These are phyloP conservation scores for Leptomonas pyrrhocoris DNA, from an alignment of 208 protist genomes.

Conservation along the genomic window DNA sequence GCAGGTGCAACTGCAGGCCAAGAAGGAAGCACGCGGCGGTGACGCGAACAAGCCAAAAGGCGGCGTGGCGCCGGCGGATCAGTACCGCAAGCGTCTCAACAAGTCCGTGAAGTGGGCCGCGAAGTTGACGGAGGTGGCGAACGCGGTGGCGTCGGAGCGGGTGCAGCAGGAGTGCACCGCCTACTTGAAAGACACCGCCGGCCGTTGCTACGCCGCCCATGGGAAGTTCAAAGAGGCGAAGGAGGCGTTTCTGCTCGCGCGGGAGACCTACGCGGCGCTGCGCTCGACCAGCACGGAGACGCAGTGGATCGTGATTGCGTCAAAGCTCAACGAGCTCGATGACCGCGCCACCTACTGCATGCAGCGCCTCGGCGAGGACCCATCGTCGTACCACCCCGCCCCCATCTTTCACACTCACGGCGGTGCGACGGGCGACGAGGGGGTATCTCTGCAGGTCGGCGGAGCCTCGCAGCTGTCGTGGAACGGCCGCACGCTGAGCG, in stretches of 20 bases:
- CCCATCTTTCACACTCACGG: neutral
- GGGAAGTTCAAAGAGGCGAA: constrained; percentile 63
- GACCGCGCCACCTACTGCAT: constrained; percentile 87
- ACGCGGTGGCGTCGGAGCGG: constrained; percentile 53
- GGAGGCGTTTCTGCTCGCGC: constrained; percentile 51
- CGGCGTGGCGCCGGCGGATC: constrained; percentile 56
- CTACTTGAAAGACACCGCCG: constrained; percentile 65
- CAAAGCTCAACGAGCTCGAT: constrained; percentile 82
- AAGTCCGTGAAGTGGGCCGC: constrained; percentile 84
- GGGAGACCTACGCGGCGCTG: constrained; percentile 53
- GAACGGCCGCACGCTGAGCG: constrained; percentile 69
- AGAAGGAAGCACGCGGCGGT: constrained; percentile 31
- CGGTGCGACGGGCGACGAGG: constrained; percentile 7
- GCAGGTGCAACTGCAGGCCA: constrained; percentile 55
- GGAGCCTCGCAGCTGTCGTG: constrained; percentile 59
- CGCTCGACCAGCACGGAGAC: constrained; percentile 32
- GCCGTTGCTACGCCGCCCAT: constrained; percentile 55
- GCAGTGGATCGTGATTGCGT: constrained; percentile 44
- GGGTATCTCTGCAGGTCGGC: constrained; percentile 1
- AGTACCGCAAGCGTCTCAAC: constrained; percentile 87
- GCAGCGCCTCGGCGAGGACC: constrained; percentile 76
- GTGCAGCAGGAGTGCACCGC: constrained; percentile 59
- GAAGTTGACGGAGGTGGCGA: constrained; percentile 56
- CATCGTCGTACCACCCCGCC: constrained; percentile 46
- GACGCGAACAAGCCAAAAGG: constrained; percentile 52